Percentiles rank a stretch among this genome's conserved stretches.
Evolutionary conservation across 495 filamentous ascomycete genomes (phyloP).

Genomic region (Penicillium tannophilum): DNA sequence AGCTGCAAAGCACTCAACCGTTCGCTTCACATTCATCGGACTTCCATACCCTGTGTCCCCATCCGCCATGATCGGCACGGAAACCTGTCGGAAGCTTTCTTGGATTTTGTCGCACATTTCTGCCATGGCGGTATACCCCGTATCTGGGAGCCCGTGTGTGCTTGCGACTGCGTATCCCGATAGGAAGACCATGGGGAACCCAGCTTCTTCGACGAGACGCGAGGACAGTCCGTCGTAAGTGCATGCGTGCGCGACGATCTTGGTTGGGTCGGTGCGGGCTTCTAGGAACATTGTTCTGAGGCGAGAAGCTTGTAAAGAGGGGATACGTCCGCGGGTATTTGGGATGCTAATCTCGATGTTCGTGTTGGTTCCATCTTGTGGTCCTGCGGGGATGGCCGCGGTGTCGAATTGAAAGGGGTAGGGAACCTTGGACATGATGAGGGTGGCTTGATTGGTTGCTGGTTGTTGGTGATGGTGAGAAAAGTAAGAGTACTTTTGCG

Average conservation of each 20-base stretch:
- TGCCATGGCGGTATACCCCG: conserved; percentile 46
- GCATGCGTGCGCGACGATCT: conserved; percentile 41
- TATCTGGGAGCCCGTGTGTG: conserved; percentile 42
- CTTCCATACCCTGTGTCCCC: conserved; percentile 46
- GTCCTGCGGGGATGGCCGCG: conserved; percentile 6
- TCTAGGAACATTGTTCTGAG: conserved; percentile 44
- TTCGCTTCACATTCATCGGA: conserved; percentile 45
- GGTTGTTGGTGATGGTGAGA: background rate
- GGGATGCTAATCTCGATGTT: conserved; percentile 18
- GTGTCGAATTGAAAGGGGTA: conserved; percentile 38
- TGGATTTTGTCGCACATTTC: conserved; percentile 49
- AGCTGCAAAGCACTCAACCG: conserved; percentile 40
- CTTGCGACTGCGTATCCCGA: conserved; percentile 38
- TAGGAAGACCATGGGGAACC: conserved; percentile 43
- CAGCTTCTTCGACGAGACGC: conserved; percentile 43
- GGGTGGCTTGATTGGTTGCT: background rate
- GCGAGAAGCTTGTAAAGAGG: conserved; percentile 34
- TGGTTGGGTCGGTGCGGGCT: conserved; percentile 34
- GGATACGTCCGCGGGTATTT: conserved; percentile 34
- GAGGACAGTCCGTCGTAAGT: conserved; percentile 45
- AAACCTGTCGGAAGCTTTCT: conserved; percentile 36
- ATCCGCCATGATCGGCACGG: conserved; percentile 43
- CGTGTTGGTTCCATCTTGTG: conserved; percentile 15
- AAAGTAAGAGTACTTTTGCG: background rate
- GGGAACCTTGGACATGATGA: conserved; percentile 23